These are phyloP conservation scores for Populus simonii DNA, from an alignment of 345 rosid species.

Conservation along the genomic window DNA sequence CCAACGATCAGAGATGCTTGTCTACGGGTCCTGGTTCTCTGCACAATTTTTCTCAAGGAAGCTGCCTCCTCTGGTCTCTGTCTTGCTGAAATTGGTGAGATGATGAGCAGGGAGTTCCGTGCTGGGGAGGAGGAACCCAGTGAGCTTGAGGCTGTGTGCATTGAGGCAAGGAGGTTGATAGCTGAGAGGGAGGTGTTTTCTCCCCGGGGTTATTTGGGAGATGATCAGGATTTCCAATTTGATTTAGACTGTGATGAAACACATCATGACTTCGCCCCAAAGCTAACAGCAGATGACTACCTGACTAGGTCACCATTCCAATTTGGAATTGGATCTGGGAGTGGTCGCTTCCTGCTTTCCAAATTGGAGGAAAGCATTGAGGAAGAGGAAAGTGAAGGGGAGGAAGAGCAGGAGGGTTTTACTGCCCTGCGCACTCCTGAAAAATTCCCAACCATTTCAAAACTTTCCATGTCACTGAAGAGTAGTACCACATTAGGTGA, in stretches of 20 bases:
- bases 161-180: slow-evolving; percentile 74
- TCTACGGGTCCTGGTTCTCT: slow-evolving; percentile 71
- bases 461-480: slow-evolving; percentile 75
- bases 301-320: slow-evolving; percentile 40
- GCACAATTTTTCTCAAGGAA: slow-evolving; percentile 84
- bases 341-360: slow-evolving; percentile 53
- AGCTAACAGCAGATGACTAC: slow-evolving; percentile 50
- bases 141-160: slow-evolving; percentile 87
- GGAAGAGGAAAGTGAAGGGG: slow-evolving; percentile 60
- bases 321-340: slow-evolving; percentile 45
- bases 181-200: slow-evolving; percentile 58
- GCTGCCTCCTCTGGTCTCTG: slow-evolving; percentile 76
- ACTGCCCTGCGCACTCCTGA: slow-evolving; percentile 28
- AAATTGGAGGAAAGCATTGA: slow-evolving; percentile 78
- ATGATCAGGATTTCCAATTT: slow-evolving; percentile 64
- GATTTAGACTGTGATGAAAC: slow-evolving; percentile 71
- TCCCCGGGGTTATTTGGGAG: slow-evolving; percentile 54
- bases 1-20: slow-evolving; percentile 97
- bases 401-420: slow-evolving; percentile 36
- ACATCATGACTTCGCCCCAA: slow-evolving; percentile 36
- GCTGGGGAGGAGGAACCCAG: slow-evolving; percentile 92
- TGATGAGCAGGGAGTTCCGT: slow-evolving; percentile 95
- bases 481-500: slow-evolving; percentile 54
- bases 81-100: slow-evolving; percentile 96
- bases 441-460: slow-evolving; percentile 47